Evolutionary conservation across 2,329 filamentous ascomycete species (phyloP).

Genomic region (Aspergillus aculeatus): DNA sequence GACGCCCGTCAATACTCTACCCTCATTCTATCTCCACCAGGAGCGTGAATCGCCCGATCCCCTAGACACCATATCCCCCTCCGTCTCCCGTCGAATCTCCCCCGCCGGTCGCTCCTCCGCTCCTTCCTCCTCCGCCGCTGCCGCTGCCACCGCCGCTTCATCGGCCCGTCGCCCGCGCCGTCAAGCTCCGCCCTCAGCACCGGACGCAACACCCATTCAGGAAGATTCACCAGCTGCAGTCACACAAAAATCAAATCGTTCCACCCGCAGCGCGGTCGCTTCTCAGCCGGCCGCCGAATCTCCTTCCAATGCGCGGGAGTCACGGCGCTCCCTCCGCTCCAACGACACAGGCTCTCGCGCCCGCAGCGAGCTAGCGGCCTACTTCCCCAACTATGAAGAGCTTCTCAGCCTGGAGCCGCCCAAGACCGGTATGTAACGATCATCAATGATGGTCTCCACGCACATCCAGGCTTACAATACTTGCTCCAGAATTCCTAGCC

Average conservation of each 20-base stretch:
- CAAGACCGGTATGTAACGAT: slow-evolving; percentile 62
- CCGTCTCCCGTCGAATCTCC: slow-evolving; percentile 4
- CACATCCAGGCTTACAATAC: background rate
- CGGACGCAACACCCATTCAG: background rate
- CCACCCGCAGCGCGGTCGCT: background rate
- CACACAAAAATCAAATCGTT: background rate
- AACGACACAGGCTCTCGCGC: slow-evolving; percentile 77
- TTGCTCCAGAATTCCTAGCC: slow-evolving; percentile 64
- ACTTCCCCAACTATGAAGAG: slow-evolving; percentile 93
- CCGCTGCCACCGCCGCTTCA: slow-evolving; percentile 10
- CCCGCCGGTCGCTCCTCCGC: slow-evolving; percentile 13
- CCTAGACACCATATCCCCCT: slow-evolving; percentile 25
- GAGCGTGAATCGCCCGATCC: slow-evolving; percentile 30
- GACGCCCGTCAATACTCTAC: slow-evolving; percentile 14
- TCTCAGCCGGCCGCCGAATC: slow-evolving; percentile 6
- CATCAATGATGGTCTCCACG: background rate
- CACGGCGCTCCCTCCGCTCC: slow-evolving; percentile 77
- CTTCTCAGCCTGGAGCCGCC: slow-evolving; percentile 82
- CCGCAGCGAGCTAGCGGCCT: slow-evolving; percentile 87
- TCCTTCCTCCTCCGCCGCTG: background rate
- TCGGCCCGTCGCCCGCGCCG: slow-evolving; percentile 13
- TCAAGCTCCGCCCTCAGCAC: background rate
- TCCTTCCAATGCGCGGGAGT: slow-evolving; percentile 28
- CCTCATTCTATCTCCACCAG: slow-evolving; percentile 22
- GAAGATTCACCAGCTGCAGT: background rate